Conservation (phyloP, 352 stramenopile genomes). For the Phytophthora pinifolia region DNA sequence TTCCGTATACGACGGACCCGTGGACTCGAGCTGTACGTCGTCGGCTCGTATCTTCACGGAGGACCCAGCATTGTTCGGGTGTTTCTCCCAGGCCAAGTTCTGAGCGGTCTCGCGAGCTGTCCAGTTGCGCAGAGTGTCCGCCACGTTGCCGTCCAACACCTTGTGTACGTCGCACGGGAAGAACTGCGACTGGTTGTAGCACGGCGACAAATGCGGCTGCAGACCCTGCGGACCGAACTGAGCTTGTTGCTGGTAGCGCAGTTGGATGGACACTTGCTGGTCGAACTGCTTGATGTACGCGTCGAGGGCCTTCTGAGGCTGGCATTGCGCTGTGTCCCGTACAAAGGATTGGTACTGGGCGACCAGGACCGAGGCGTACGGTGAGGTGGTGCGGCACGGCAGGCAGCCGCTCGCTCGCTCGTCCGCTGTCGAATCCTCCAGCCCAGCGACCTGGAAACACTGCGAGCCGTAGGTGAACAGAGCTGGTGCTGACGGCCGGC, state of each 20-base stretch:
- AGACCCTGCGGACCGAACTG: conserved; percentile 56
- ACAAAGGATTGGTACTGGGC: conserved; percentile 44
- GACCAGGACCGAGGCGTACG: conserved; percentile 47
- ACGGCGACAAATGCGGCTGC: conserved; percentile 77
- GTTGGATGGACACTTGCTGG: conserved; percentile 75
- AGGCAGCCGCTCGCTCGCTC: conserved; percentile 47
- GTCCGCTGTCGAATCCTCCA: conserved; percentile 11
- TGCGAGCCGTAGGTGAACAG: conserved; percentile 75
- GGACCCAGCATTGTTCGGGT: conserved; percentile 56
- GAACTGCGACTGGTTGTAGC: conserved; percentile 82
- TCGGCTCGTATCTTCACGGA: conserved; percentile 70
- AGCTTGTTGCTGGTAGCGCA: conserved; percentile 76
- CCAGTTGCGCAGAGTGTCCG: conserved; percentile 41
- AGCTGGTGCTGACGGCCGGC: conserved; percentile 52
- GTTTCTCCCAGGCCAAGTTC: conserved; percentile 62
- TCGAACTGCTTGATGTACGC: conserved; percentile 83
- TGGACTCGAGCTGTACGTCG: conserved; percentile 37
- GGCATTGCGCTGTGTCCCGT: conserved; percentile 40
- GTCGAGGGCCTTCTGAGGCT: conserved; percentile 68
- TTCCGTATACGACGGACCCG: conserved; percentile 63
- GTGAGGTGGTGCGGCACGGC: conserved; percentile 57
- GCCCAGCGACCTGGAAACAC: conserved; percentile 53
- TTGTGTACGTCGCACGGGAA: conserved; percentile 83
- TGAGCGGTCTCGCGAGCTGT: conserved; percentile 38
- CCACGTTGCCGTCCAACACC: conserved; percentile 62